phyloP scores from a whole-genome alignment of 1,139 yeast genomes.

The Sugiyamaella xylanicola region DNA sequence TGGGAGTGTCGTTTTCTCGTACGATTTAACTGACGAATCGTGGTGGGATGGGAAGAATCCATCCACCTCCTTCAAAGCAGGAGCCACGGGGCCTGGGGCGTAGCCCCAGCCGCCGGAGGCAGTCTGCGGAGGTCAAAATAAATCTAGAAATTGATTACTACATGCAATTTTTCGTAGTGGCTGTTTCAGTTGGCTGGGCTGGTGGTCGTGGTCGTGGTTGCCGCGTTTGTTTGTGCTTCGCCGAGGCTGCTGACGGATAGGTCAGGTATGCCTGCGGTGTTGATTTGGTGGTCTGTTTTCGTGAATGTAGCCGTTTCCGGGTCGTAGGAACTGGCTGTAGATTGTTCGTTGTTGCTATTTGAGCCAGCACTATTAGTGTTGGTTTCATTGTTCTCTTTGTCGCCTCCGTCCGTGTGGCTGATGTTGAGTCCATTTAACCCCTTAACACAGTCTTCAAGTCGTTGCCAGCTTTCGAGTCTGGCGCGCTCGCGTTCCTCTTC shows the following conservation, averaged over 20 bases:
- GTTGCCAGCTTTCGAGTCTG: conserved; percentile 75
- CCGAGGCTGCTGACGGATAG: neutral
- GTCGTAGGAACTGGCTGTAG: neutral
- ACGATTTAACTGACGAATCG: too few species aligned
- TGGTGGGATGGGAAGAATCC: too few species aligned
- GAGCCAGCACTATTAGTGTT: neutral
- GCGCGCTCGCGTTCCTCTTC: conserved; percentile 58
- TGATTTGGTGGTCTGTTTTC: neutral
- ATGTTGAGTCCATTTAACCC: conserved; percentile 18
- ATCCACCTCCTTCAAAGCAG: neutral
- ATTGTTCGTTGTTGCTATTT: neutral
- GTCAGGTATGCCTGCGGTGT: neutral
- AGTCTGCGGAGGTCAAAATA: neutral
- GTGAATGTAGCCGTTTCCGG: conserved; percentile 6
- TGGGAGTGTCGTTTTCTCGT: too few species aligned
- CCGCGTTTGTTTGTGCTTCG: neutral
- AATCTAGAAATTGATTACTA: conserved; percentile 12
- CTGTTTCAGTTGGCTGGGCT: neutral
- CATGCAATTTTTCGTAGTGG: conserved; percentile 14
- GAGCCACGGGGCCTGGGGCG: neutral
- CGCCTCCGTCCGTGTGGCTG: neutral
- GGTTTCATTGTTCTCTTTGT: conserved; percentile 2
- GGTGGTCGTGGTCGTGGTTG: neutral
- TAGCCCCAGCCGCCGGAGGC: neutral
- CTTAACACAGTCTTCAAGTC: conserved; percentile 46